Evolutionary conservation across 1,139 yeast species (phyloP), one percentile per base, ranked within the genome.

Genomic region (Candida sp.): DNA sequence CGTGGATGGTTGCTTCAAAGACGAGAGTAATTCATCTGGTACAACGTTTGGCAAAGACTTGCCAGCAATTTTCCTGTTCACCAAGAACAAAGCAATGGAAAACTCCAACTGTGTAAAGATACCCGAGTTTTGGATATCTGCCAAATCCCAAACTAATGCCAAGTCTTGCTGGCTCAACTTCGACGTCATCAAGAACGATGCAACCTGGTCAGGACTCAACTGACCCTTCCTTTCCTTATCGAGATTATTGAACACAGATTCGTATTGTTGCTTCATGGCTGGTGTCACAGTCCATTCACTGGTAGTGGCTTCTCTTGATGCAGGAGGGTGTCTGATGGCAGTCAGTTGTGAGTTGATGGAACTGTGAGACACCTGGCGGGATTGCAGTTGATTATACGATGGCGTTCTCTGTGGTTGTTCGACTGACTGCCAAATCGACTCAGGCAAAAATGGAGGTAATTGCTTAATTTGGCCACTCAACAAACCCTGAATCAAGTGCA

Each of bases 141-240:
- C 85, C 62, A 94, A 78, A 68, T 94, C 98, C 99, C 99, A 96
- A 42, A 96, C 85, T 31, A 84, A 76, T 1, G 99, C 99, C 58
- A 96, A 78, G 37, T 84, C 86, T 52, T 90, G 96, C 63, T 93
- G 97, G 44, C 86, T 80, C 53, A 96, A 80, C 56, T 90, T 90
- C 2, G 98, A 93, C 8, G 96, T 88, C 78, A 91, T 85, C 63
- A 96, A 83, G 66, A 93, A 92, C 6, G 89, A 86, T 3, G 96
- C 99, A 42, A 96, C 94, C 58, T 91, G 93, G 54, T 80, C 82
- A 7, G 93, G 89, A 33, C 86, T 84, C 61, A 94, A 80, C 1
- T 77, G 67, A 2, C 97, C 97, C 1, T 74, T 56, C 40, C 80
- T 78, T 7, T 75, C 58, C 58, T 86, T 86, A 65, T 94, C 98